Evolutionary conservation across 257 asterid genomes (phyloP).

Genomic region (Plantago ovata): DNA sequence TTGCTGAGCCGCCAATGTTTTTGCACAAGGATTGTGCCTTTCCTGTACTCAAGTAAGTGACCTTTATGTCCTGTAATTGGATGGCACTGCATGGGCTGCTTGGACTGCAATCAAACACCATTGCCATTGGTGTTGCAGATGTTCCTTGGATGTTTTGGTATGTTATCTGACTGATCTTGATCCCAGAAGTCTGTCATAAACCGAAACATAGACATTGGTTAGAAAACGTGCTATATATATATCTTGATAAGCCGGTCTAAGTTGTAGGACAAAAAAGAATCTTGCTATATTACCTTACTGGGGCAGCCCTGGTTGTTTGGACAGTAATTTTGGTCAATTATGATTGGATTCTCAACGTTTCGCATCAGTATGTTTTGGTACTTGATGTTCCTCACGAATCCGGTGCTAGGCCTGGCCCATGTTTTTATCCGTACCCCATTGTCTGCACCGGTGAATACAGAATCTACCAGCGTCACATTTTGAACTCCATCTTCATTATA

Average conservation of each 20-base stretch:
- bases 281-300: constrained; percentile 30
- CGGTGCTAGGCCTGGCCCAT: constrained; percentile 62
- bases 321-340: constrained; percentile 67
- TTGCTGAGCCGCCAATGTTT: constrained; percentile 38
- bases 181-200: constrained; percentile 44
- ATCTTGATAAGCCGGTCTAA: too few species aligned
- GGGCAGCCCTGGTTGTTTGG: constrained; percentile 58
- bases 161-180: constrained; percentile 48
- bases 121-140: constrained; percentile 51
- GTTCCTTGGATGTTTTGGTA: constrained; percentile 60
- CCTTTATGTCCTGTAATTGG: constrained; percentile 44
- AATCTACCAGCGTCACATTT: constrained; percentile 52
- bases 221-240: too few species aligned
- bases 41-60: constrained; percentile 33
- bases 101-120: constrained; percentile 57
- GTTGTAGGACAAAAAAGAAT: too few species aligned
- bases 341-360: constrained; percentile 55
- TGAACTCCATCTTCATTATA: constrained; percentile 53
- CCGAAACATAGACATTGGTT: too few species aligned
- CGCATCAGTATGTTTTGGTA: constrained; percentile 45
- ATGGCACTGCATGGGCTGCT: constrained; percentile 55
- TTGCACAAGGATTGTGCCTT: constrained; percentile 50
- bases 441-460: constrained; percentile 47
- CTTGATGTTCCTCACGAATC: constrained; percentile 45
- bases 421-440: constrained; percentile 61